Evolutionary conservation across 2,329 filamentous ascomycete species (phyloP), one percentile per base, ranked within the genome.

Genomic region (Fusarium phyllophilum): DNA sequence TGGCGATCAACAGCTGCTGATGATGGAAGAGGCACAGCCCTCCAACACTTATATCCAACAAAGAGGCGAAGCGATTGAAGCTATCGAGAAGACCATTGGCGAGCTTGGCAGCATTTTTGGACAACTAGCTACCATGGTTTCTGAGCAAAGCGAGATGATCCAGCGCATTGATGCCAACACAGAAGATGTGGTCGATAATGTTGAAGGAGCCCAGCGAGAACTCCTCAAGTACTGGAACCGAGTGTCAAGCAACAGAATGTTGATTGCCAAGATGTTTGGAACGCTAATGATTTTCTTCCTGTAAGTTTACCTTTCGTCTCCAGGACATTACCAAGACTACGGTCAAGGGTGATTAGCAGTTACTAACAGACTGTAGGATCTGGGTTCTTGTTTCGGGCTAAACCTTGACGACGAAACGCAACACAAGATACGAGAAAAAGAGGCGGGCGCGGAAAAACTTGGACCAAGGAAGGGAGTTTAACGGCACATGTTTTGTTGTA

Each of bases 111-210:
- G 86, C 57, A 98, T 98, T 71, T 98, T 98, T 81, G 94, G 95
- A 14, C 96, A 99, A 83, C 86, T 99, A 56, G 96, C 96, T 41
- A 92, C 94, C 75, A 98, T 99, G 96, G 96, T 99, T 36, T 94
- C 93, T 62, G 96, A 99, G 82, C 96, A 99, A 84, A 94, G 94
- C 70, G 96, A 98, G 83, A 97, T 97, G 93, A 97, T 99, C 75
- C 94, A 98, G 83, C 89, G 96, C 56, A 98, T 98, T 79, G 96
- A 98, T 79, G 96, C 96, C 74, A 98, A 98, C 82, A 98, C 96
- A 3, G 96, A 99, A 80, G 95, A 98, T 78, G 94, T 99, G 11
- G 96, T 99, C 62, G 96, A 98, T 79, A 99, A 99, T 78, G 96
- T 99, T n/a, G 91, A 97, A 79, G 96, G 96, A 24, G 96, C 96